Base-by-base conservation (phyloP, 1,139 yeast genomes). In the Casaregolazyma suthepensis region DNA sequence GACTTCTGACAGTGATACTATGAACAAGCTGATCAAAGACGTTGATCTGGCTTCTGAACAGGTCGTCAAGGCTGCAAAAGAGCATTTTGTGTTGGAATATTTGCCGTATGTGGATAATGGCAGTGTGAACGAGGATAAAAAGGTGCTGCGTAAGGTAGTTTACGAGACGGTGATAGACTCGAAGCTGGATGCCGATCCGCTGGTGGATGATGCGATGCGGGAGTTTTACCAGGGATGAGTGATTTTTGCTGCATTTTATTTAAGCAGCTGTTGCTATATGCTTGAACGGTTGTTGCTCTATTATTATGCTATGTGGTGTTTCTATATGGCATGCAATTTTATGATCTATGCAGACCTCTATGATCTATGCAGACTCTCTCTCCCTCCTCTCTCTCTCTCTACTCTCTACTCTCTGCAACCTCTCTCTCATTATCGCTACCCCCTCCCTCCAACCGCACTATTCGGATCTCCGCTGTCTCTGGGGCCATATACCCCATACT, bases 401-500 rank as follows among this genome's bases (percentile, higher is more conserved):
- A n/a, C n/a, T n/a, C n/a, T n/a, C n/a, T n/a, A n/a, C n/a, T n/a
- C n/a, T n/a, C n/a, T n/a, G n/a, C n/a, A n/a, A n/a, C n/a, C n/a
- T n/a, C n/a, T n/a, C n/a, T n/a, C n/a, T n/a, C n/a, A n/a, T n/a
- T n/a, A n/a, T n/a, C n/a, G n/a, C n/a, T n/a, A n/a, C n/a, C n/a
- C n/a, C n/a, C n/a, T n/a, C 15, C 26, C 12, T 35, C 45, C 22
- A 57, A 43, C 20, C 53, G 31, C 23, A 51, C 55, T 22, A 64
- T 56, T 13, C 38, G 46, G 29, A 64, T 57, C 35, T 60, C 61
- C 1, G 65, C 58, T 7, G 59, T 50, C 9, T 58, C 54, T 0
- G 64, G 63, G 12, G 64, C 54, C 6, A 63, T 54, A 44, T 56
- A 63, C 42, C 56, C 50, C 44, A 42, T 49, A 46, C 48, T 49